Evolutionary conservation across 495 filamentous ascomycete genomes (phyloP).

Genomic region (Penicillium psychrofluorescens): DNA sequence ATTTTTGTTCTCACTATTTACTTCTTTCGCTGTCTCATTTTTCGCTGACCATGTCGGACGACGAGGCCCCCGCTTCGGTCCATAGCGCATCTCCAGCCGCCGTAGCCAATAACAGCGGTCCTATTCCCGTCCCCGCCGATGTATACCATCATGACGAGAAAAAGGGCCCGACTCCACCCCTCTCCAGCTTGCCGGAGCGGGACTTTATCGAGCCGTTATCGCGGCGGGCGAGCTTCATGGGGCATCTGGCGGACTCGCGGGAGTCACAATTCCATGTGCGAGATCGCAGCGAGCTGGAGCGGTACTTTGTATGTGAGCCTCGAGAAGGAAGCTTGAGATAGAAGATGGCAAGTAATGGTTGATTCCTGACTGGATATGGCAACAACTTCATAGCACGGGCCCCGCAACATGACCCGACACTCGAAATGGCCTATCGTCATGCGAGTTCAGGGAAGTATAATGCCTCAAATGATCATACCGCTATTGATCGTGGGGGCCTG

Average conservation of each 20-base stretch:
- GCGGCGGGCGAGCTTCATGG: constrained; percentile 32
- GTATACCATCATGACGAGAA: constrained; percentile 15
- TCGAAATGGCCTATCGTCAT: constrained; percentile 78
- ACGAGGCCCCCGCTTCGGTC: too few species aligned
- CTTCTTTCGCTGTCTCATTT: too few species aligned
- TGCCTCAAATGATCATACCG: constrained; percentile 74
- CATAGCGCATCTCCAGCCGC: constrained; percentile 1
- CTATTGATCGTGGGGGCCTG: constrained; percentile 59
- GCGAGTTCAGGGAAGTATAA: constrained; percentile 72
- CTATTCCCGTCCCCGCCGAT: constrained; percentile 23
- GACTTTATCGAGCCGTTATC: constrained; percentile 20
- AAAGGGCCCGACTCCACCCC: not conserved
- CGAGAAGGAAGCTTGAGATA: not conserved
- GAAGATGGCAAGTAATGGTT: not conserved
- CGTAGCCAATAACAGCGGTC: constrained; percentile 6
- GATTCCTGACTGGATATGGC: not conserved
- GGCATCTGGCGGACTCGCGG: constrained; percentile 27
- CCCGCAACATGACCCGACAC: constrained; percentile 64
- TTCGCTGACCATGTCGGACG: too few species aligned
- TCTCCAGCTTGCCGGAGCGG: constrained; percentile 13
- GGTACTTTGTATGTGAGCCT: constrained; percentile 35
- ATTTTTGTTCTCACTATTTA: too few species aligned
- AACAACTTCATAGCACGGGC: constrained; percentile 34
- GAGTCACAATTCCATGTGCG: constrained; percentile 29
- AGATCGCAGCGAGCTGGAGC: constrained; percentile 33